Percentiles rank a stretch among this genome's conserved stretches.
Evolutionary conservation across 345 rosid species (phyloP).

Genomic region (Corchorus olitorius): DNA sequence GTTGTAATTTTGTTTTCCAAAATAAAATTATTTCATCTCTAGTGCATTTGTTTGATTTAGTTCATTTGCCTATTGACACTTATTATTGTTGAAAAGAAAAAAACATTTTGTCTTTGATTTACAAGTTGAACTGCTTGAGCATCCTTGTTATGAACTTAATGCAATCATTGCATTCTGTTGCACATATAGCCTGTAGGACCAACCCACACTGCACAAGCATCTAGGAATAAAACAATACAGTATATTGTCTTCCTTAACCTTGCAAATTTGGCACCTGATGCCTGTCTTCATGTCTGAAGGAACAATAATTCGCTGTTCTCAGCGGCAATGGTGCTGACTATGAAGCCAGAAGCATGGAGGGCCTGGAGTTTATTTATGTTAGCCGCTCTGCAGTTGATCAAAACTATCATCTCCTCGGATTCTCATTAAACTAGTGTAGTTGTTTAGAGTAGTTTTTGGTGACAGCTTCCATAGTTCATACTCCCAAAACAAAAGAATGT

Average conservation of each 20-base stretch:
- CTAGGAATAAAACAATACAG: neutral
- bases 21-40: neutral
- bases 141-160: neutral
- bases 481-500: constrained; percentile 20
- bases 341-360: constrained; percentile 7
- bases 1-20: neutral
- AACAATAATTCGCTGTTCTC: constrained; percentile 8
- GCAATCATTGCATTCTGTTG: neutral
- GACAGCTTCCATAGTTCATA: neutral
- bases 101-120: neutral
- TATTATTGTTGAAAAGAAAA: neutral
- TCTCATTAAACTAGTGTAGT: constrained; percentile 11
- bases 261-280: neutral
- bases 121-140: neutral
- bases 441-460: constrained; percentile 1
- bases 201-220: neutral
- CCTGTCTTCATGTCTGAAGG: constrained; percentile 1
- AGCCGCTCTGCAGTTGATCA: neutral
- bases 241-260: neutral
- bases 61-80: neutral
- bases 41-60: neutral
- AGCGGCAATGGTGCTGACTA: neutral
- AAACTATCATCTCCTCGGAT: neutral
- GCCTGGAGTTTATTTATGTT: neutral
- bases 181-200: neutral